A percentile compares a stretch with the other conserved stretches of the same genome.
These are phyloP conservation scores for Helotiales sp. DNA, from an alignment of 2,329 filamentous ascomycete species.

Conservation along the genomic window DNA sequence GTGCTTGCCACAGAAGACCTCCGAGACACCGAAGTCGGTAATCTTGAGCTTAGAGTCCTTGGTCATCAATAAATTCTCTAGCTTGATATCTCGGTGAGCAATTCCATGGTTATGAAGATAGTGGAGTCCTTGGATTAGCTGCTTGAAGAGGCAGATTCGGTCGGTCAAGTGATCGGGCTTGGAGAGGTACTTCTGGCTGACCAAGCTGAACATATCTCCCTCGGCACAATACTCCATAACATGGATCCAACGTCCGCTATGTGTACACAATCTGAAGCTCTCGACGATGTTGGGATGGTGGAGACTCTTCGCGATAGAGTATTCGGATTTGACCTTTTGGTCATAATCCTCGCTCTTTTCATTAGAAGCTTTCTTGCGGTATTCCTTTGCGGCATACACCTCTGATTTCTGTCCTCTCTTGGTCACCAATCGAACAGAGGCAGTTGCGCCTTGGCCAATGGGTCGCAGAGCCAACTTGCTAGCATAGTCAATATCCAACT, in stretches of 20 bases:
- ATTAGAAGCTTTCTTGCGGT: conserved; percentile 67
- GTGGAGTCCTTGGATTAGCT: conserved; percentile 77
- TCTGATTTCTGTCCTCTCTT: conserved; percentile 66
- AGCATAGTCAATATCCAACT: conserved; percentile 69
- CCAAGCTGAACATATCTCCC: conserved; percentile 76
- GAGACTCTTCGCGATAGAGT: conserved; percentile 80
- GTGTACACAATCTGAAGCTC: conserved; percentile 69
- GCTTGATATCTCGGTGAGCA: conserved; percentile 87
- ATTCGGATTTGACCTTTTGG: conserved; percentile 90
- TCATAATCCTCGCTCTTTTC: conserved; percentile 76
- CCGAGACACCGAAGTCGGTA: conserved; percentile 87
- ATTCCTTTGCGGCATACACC: conserved; percentile 85
- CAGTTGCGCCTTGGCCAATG: conserved; percentile 79
- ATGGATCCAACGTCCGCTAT: conserved; percentile 79
- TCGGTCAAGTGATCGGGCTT: conserved; percentile 64
- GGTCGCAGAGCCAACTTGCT: conserved; percentile 71
- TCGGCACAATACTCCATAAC: conserved; percentile 91
- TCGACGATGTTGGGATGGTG: conserved; percentile 87
- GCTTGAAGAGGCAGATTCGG: conserved; percentile 84
- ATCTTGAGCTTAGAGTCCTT: conserved; percentile 84
- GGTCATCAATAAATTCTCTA: conserved; percentile 81
- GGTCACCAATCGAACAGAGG: conserved; percentile 78
- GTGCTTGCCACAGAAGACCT: conserved; percentile 81
- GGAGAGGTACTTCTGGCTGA: conserved; percentile 69
- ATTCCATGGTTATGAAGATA: conserved; percentile 84